These are phyloP conservation scores for Mucuna pruriens DNA, from an alignment of 306 rosid species.

Conservation along the genomic window DNA sequence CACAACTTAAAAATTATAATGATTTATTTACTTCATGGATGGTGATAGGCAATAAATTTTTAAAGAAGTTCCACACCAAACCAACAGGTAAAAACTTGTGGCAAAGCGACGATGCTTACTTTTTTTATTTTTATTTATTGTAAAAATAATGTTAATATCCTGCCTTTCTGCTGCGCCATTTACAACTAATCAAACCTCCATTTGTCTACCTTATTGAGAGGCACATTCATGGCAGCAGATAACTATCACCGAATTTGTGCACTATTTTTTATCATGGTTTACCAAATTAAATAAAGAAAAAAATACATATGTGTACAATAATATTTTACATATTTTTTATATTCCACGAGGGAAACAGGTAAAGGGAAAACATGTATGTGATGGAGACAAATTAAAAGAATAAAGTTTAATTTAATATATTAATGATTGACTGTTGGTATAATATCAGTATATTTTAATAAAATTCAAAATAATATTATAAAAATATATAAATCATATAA, in stretches of 20 bases:
- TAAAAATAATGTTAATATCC: not conserved
- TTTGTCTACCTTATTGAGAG: not conserved
- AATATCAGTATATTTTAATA: too few relatives aligned
- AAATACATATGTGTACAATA: not conserved
- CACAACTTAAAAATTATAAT: not conserved
- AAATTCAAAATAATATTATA: too few relatives aligned
- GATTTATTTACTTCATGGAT: not conserved
- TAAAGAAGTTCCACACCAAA: not conserved
- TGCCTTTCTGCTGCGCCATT: not conserved
- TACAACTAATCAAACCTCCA: not conserved
- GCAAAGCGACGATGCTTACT: not conserved
- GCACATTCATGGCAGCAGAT: not conserved
- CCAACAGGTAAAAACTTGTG: not conserved
- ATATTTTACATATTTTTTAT: too few relatives aligned
- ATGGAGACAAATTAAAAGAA: too few relatives aligned
- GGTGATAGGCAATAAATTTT: not conserved
- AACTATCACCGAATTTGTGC: not conserved
- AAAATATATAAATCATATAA: too few relatives aligned
- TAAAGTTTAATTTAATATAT: too few relatives aligned
- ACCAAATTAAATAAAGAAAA: not conserved
- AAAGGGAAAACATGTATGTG: too few relatives aligned
- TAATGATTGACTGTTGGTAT: too few relatives aligned
- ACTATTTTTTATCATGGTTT: not conserved
- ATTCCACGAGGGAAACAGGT: too few relatives aligned
- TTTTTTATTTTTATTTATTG: not conserved